Evolutionary conservation across 2,329 filamentous ascomycete species (phyloP), one percentile per base, ranked within the genome.

Genomic region (Trichoderma gracile): DNA sequence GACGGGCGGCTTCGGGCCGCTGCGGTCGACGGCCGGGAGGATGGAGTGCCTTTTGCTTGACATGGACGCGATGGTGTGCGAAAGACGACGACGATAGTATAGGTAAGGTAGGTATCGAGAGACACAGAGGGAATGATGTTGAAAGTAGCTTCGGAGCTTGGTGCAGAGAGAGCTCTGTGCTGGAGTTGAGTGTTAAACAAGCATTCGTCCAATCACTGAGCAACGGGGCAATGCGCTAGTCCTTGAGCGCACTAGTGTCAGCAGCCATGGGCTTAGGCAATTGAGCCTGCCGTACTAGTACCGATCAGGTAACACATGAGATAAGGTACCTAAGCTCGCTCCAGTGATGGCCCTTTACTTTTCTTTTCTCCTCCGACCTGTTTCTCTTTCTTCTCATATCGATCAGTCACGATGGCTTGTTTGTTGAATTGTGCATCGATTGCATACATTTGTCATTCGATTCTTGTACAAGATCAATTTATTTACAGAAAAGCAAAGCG

Each of bases 1-100:
- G 57, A 87, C 83, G 2, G 87, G 87, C 0, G 86, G 83, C 70
- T 84, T 86, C 1, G 86, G 85, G 14, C 82, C 82, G 59, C 82
- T 79, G 43, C 80, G 76, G 62, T 83, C 81, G 67, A 80, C 75
- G 23, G 83, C 77, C 14, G 86, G 83, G 65, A 85, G 75, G 70
- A 84, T 80, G 0, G 86, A 88, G 68, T 83, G 81, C 61, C 84
- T 81, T 71, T 86, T 86, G 70, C 70, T 78, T 25, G 79, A 80
- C 76, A 78, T 78, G 64, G 27, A 33, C 19, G 56, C 3, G 8
- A 61, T 52, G 10, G 14, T 38, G 14, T 38, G 33, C 33, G 3
- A 30, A 30, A 30, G 30, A 21, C 3, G 46, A 17, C 23, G 46
- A 27, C n/a, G 56, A n/a, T n/a, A n/a, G n/a, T n/a, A n/a, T n/a